Evolutionary conservation across 2,329 filamentous ascomycete genomes (phyloP).

Genomic region (Ascochyta lentis): DNA sequence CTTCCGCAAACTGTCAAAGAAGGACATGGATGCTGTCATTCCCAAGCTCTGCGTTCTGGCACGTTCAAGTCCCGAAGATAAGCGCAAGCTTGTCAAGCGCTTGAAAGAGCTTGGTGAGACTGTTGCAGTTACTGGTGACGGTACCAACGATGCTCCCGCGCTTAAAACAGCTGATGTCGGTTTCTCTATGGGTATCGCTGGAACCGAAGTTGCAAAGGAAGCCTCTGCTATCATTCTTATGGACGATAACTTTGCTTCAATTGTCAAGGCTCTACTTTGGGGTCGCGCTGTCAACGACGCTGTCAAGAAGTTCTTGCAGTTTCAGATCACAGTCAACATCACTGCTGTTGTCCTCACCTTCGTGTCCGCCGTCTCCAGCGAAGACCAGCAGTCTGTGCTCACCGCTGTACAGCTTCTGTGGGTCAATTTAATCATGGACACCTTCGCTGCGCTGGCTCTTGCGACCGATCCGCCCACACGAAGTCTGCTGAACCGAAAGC

Average conservation of each 20-base stretch:
- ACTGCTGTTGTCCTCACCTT: slow-evolving; percentile 89
- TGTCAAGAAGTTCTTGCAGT: slow-evolving; percentile 57
- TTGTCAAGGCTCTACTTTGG: slow-evolving; percentile 83
- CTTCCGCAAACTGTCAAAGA: slow-evolving; percentile 74
- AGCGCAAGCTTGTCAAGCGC: slow-evolving; percentile 68
- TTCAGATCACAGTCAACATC: slow-evolving; percentile 86
- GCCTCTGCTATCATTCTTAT: slow-evolving; percentile 85
- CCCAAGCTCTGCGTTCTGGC: slow-evolving; percentile 72
- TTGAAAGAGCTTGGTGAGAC: slow-evolving; percentile 74
- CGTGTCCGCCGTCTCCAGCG: slow-evolving; percentile 79
- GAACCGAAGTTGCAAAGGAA: slow-evolving; percentile 84
- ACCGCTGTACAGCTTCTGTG: slow-evolving; percentile 91
- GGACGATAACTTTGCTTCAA: slow-evolving; percentile 89
- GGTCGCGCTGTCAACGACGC: slow-evolving; percentile 59
- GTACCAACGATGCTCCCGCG: slow-evolving; percentile 83
- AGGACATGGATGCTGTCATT: slow-evolving; percentile 63
- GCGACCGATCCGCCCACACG: slow-evolving; percentile 89
- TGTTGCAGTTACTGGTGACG: slow-evolving; percentile 83
- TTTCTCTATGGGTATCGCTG: slow-evolving; percentile 85
- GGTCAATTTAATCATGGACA: slow-evolving; percentile 98
- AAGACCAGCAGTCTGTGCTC: slow-evolving; percentile 74
- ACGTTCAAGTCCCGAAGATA: slow-evolving; percentile 73
- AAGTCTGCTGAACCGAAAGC: slow-evolving; percentile 80
- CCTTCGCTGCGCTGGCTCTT: slow-evolving; percentile 85
- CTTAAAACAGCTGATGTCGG: slow-evolving; percentile 82